Conservation (phyloP, 768 basidiomycete species). For the Saitozyma podzolica region DNA sequence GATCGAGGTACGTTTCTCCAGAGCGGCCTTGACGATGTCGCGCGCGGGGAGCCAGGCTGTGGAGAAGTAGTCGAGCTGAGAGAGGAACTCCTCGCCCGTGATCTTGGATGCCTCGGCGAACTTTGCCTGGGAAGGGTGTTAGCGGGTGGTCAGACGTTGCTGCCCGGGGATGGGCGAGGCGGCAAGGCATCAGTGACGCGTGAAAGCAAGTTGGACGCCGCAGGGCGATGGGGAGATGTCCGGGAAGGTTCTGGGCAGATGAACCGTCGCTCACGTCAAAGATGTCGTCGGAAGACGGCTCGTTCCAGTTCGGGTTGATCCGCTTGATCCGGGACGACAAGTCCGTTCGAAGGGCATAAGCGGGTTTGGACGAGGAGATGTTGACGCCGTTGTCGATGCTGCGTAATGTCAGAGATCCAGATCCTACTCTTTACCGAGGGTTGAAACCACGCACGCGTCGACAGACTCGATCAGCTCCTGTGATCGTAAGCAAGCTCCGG, state of each 20-base stretch:
- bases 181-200: not conserved
- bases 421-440: not conserved
- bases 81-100: slow-evolving; percentile 81
- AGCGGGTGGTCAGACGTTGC: not conserved
- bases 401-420: slow-evolving; percentile 2
- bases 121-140: slow-evolving; percentile 55
- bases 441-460: slow-evolving; percentile 52
- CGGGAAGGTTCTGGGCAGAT: too few species aligned
- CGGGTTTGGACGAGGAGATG: slow-evolving; percentile 65
- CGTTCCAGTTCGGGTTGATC: slow-evolving; percentile 93
- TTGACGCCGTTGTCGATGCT: slow-evolving; percentile 92
- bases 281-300: slow-evolving; percentile 64
- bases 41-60: slow-evolving; percentile 92
- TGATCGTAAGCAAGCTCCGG: slow-evolving; percentile 7
- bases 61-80: slow-evolving; percentile 74
- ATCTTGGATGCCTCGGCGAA: slow-evolving; percentile 79
- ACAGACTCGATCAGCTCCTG: slow-evolving; percentile 92
- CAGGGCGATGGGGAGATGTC: not conserved
- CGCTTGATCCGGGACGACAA: slow-evolving; percentile 76
- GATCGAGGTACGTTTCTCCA: slow-evolving; percentile 60
- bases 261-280: slow-evolving; percentile 65
- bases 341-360: slow-evolving; percentile 77
- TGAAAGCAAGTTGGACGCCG: not conserved
- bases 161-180: not conserved
- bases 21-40: slow-evolving; percentile 67